phyloP scores from a whole-genome alignment of 179 eudicot genomes.

The Spinacia oleracea region DNA sequence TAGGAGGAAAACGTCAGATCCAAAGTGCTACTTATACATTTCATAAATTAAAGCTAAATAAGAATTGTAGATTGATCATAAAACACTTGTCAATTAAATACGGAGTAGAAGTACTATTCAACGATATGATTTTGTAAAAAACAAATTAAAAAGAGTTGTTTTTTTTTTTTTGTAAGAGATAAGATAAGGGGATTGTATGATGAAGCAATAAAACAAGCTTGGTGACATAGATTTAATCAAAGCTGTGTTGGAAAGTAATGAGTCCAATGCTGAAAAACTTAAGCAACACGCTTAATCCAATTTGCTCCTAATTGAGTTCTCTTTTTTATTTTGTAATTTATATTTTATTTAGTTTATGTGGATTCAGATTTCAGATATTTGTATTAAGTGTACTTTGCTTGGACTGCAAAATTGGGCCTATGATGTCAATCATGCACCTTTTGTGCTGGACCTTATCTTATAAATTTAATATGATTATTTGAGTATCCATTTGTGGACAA shows the following conservation, averaged over 20 bases:
- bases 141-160: no score
- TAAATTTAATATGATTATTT: not conserved
- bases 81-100: no score
- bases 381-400: conserved; percentile 20
- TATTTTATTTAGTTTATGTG: not conserved
- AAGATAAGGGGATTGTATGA: not conserved
- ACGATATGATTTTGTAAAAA: no score
- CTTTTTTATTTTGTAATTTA: not conserved
- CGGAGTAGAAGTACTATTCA: no score
- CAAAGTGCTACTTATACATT: no score
- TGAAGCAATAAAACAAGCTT: conserved; percentile 3
- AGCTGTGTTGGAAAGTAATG: conserved; percentile 23
- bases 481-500: conserved; percentile 16
- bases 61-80: not conserved
- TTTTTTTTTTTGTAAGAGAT: not conserved
- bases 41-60: no score
- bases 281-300: conserved; percentile 26
- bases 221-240: not conserved
- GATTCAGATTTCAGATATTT: not conserved
- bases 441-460: conserved; percentile 17
- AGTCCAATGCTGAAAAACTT: conserved; percentile 29
- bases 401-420: conserved; percentile 19
- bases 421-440: conserved; percentile 18
- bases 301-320: not conserved
- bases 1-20: no score